These are phyloP conservation scores for Corchorus olitorius DNA, from an alignment of 345 rosid genomes.

Conservation along the genomic window DNA sequence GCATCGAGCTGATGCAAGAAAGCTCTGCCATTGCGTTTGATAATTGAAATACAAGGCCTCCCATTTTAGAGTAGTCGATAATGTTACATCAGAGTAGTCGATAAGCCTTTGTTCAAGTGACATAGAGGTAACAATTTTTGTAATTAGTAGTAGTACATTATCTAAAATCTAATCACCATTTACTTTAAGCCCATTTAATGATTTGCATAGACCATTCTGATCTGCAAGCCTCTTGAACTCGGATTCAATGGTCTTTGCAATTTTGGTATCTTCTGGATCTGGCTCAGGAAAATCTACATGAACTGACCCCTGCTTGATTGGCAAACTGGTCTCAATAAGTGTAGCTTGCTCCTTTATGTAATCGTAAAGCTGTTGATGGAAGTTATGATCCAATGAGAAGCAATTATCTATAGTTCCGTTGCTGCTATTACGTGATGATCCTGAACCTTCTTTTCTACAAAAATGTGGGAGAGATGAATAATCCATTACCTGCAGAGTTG, in stretches of 20 bases:
- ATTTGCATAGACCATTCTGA: conserved; percentile 37
- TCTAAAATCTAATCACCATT: conserved; percentile 30
- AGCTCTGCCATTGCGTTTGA: conserved; percentile 3
- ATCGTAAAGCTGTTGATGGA: conserved; percentile 84
- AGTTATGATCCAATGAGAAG: conserved; percentile 80
- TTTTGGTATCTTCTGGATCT: conserved; percentile 51
- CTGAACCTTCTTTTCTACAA: conserved; percentile 74
- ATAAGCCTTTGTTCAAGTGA: conserved; percentile 9
- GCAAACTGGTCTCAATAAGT: conserved; percentile 34
- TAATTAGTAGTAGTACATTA: conserved; percentile 19
- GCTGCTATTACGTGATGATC: conserved; percentile 58
- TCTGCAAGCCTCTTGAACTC: conserved; percentile 69
- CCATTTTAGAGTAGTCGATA: conserved; percentile 27
- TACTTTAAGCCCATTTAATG: conserved; percentile 42
- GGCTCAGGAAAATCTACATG: conserved; percentile 77
- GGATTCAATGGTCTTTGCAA: conserved; percentile 64
- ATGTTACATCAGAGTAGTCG: conserved; percentile 18
- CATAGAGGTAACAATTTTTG: conserved; percentile 9
- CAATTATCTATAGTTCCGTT: conserved; percentile 58
- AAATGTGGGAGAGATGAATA: conserved; percentile 91
- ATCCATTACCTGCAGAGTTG: conserved; percentile 77
- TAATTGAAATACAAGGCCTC: conserved; percentile 14
- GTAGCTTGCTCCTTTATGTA: conserved; percentile 61
- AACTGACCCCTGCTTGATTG: conserved; percentile 73
- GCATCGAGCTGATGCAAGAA: conserved; percentile 59